Evolutionary conservation across 2,329 filamentous ascomycete genomes (phyloP), one percentile per base, ranked within the genome.

Genomic region (Septoria petroselini): DNA sequence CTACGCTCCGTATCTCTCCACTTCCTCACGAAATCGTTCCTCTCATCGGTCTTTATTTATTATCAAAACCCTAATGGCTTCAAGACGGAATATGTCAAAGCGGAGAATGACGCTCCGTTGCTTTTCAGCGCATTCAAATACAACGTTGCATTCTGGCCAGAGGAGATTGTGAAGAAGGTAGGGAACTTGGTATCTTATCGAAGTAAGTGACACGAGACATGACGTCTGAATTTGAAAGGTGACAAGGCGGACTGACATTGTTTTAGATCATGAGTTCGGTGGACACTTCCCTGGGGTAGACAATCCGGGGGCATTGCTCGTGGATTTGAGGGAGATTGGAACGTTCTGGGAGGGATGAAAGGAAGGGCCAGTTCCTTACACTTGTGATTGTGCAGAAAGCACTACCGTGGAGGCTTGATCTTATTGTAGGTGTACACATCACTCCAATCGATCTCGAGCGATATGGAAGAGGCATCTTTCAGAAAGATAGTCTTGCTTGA

Each of bases 131-230:
- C 31, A 14, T 54, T 51, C 34, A 50, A 44, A 38, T 54, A 51
- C 21, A 51, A 54, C 18, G 27, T 50, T 2, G 47, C 21, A 12
- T 50, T 51, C 19, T 54, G 66, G 8, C 64, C 62, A 1, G 65
- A 64, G 25, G 65, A 64, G 48, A 50, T 56, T 39, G 67, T 67
- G 3, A 38, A n/a, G 5, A 51, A 33, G 29, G 48, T 54, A 15
- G 69, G 65, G 14, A 68, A 69, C 54, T 30, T 70, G 52, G 65
- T 66, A 25, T 68, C 62, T 44, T 71, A 68, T 43, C 57, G 41
- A 55, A 59, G 53, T 48, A 46, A 46, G 50, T 49, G n/a, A 15
- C 21, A 9, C 21, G 7, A 7, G 7, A 7, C 15, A 37, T 7
- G 7, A 37, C 11, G 7, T 3, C 23, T 41, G 21, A 41, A 6